These are phyloP conservation scores for Fusarium beomiforme DNA, from an alignment of 2,329 filamentous ascomycete genomes.

Conservation along the genomic window DNA sequence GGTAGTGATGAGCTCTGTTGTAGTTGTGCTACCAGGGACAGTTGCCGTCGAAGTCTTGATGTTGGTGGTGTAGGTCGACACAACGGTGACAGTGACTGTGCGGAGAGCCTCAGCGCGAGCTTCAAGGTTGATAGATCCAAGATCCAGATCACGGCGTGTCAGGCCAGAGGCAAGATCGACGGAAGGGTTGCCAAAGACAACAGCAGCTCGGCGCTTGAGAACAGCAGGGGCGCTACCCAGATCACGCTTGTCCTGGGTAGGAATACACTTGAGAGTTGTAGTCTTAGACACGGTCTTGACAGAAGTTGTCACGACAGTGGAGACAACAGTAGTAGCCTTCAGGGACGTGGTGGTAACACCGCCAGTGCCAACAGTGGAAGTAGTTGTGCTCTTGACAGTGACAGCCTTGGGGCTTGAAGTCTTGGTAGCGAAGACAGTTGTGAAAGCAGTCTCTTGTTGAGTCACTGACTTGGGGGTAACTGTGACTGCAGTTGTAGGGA, in stretches of 20 bases:
- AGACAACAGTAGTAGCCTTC: constrained; percentile 37
- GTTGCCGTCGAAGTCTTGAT: constrained; percentile 24
- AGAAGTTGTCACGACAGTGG: constrained; percentile 35
- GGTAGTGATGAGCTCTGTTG: constrained; percentile 18
- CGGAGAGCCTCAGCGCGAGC: constrained; percentile 13
- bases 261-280: constrained; percentile 36
- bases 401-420: constrained; percentile 32
- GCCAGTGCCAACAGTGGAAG: constrained; percentile 25
- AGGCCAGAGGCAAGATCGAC: constrained; percentile 6
- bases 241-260: constrained; percentile 24
- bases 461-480: constrained; percentile 41
- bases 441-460: constrained; percentile 11
- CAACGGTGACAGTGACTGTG: constrained; percentile 17
- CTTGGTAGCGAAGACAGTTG: constrained; percentile 23
- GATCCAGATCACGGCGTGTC: constrained; percentile 17
- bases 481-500: constrained; percentile 27
- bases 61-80: constrained; percentile 27
- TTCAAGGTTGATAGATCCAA: constrained; percentile 17
- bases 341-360: constrained; percentile 33
- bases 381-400: constrained; percentile 35
- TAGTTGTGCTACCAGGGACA: constrained; percentile 24
- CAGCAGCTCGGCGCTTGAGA: constrained; percentile 8
- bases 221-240: background rate
- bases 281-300: constrained; percentile 32
- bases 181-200: constrained; percentile 25